Percentiles rank a stretch among this genome's conserved stretches.
Evolutionary conservation across 441 rosid genomes (phyloP).

Genomic region (Cnidoscolus chayamansa): DNA sequence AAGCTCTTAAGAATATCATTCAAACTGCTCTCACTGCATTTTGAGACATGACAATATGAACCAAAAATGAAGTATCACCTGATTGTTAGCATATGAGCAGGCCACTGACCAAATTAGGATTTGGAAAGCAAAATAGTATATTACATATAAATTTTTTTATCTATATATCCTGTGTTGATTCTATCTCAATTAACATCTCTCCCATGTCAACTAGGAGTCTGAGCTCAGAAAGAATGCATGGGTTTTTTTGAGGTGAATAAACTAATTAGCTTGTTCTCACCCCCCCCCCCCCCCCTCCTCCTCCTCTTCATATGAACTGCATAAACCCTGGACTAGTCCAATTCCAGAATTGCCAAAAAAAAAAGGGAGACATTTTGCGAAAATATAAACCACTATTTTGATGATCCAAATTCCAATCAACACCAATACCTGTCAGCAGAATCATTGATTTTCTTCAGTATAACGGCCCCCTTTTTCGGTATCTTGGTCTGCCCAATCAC

Average conservation of each 20-base stretch:
- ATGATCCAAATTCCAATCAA: background rate
- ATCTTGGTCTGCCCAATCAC: constrained; percentile 62
- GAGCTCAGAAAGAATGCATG: background rate
- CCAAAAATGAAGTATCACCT: background rate
- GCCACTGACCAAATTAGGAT: background rate
- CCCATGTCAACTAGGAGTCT: background rate
- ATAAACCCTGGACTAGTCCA: background rate
- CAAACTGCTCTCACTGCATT: background rate
- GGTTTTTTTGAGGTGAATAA: background rate
- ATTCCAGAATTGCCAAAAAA: too few species aligned
- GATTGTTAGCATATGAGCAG: background rate
- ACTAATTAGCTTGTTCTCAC: background rate
- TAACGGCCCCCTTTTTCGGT: constrained; percentile 78
- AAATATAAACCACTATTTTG: background rate
- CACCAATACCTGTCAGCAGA: constrained; percentile 62
- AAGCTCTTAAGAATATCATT: background rate
- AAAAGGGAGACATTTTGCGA: background rate
- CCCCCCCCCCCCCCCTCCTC: too few species aligned
- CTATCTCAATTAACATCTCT: background rate
- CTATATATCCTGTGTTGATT: background rate
- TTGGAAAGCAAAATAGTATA: too few species aligned
- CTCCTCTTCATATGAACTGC: background rate
- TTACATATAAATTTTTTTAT: background rate
- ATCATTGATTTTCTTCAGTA: constrained; percentile 71
- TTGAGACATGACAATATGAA: background rate